Evolutionary conservation across 192 early-diverging fungal species (phyloP).

Genomic region (Mortierella alpina): DNA sequence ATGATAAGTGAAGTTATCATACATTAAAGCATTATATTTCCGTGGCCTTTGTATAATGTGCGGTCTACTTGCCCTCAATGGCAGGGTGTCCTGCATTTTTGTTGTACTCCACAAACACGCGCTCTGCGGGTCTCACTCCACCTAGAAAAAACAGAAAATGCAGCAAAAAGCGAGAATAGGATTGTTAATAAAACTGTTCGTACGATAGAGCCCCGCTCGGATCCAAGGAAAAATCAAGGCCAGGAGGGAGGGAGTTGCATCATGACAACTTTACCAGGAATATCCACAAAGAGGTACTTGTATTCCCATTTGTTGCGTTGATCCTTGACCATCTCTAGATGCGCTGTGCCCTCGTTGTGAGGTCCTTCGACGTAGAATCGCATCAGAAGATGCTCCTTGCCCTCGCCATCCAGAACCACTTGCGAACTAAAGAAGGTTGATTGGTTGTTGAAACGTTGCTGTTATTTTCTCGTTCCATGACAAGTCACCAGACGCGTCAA

Average conservation of each 20-base stretch:
- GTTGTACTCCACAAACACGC: constrained; percentile 58
- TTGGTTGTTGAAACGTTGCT: background rate
- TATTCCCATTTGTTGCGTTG: constrained; percentile 60
- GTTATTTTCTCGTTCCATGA: background rate
- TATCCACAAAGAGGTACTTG: constrained; percentile 63
- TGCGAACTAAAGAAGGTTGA: constrained; percentile 46
- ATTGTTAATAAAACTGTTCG: background rate
- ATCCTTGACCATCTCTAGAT: constrained; percentile 66
- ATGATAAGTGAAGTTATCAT: too few species aligned
- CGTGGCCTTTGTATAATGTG: too few species aligned
- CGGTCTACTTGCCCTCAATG: constrained; percentile 34
- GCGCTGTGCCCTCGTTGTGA: constrained; percentile 56
- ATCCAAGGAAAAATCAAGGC: background rate
- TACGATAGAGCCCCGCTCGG: background rate
- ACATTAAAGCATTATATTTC: too few species aligned
- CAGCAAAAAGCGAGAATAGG: too few species aligned
- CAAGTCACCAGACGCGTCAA: background rate
- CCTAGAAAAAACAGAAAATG: constrained; percentile 24
- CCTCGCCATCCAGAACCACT: constrained; percentile 56
- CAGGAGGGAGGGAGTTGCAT: too few species aligned
- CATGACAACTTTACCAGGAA: constrained; percentile 52
- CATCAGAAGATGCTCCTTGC: constrained; percentile 63
- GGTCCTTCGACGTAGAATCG: constrained; percentile 66
- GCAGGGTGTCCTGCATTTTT: constrained; percentile 46
- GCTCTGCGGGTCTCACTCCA: constrained; percentile 54